These are phyloP conservation scores for Exophiala sideris DNA, from an alignment of 2,329 filamentous ascomycete genomes.

Conservation along the genomic window DNA sequence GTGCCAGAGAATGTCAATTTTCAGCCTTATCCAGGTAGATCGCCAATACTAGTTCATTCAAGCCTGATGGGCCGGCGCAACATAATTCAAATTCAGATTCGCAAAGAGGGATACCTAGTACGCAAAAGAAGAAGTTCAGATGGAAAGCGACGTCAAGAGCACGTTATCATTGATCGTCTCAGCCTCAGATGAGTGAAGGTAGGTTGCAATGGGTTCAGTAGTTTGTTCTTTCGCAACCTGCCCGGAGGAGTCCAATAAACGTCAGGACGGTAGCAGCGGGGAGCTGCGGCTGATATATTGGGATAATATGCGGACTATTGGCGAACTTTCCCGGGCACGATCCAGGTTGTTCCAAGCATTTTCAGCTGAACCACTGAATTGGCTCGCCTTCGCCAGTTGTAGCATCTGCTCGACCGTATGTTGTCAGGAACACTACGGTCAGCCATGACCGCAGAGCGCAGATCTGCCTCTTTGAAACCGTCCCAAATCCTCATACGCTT, in stretches of 20 bases:
- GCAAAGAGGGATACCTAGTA: too few relatives aligned
- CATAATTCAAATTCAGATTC: neutral
- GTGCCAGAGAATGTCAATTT: neutral
- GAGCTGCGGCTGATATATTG: conserved; percentile 1
- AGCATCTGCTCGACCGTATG: too few relatives aligned
- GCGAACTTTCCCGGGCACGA: too few relatives aligned
- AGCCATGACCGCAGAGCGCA: too few relatives aligned
- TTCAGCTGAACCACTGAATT: too few relatives aligned
- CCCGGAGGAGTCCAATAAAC: neutral
- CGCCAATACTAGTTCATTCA: neutral
- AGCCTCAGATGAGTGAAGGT: neutral
- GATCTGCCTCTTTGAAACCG: too few relatives aligned
- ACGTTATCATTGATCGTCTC: conserved; percentile 2
- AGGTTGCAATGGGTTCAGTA: neutral
- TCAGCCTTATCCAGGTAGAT: conserved; percentile 10
- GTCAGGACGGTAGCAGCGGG: neutral
- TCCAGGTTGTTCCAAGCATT: too few relatives aligned
- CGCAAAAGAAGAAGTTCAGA: neutral
- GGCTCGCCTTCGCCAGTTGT: too few relatives aligned
- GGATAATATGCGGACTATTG: neutral
- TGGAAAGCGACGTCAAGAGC: neutral
- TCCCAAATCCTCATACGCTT: neutral
- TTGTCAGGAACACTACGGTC: too few relatives aligned
- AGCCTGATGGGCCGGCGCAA: too few relatives aligned
- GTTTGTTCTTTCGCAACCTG: too few relatives aligned